Percentiles rank a stretch among this genome's conserved stretches.
Conservation (phyloP, 2,329 filamentous ascomycete genomes). For the Parafenestella ontariensis region DNA sequence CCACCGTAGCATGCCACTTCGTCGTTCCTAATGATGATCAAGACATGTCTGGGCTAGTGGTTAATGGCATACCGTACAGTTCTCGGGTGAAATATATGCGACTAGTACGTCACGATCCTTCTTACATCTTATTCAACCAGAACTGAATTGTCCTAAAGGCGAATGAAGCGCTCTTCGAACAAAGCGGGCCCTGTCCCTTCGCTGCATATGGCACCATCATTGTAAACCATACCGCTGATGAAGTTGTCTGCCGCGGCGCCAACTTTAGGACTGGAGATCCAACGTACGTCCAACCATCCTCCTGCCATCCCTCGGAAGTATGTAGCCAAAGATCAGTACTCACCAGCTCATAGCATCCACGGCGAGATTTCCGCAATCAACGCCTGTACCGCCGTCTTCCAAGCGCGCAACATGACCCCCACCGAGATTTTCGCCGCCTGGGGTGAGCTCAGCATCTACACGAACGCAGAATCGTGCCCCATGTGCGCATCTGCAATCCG, state of each 20-base stretch:
- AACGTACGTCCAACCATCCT: background rate
- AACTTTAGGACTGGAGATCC: constrained; percentile 45
- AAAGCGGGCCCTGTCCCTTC: constrained; percentile 58
- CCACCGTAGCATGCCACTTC: background rate
- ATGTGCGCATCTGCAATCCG: constrained; percentile 66
- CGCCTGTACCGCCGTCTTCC: constrained; percentile 59
- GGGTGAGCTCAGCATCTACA: constrained; percentile 59
- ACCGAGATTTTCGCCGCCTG: background rate
- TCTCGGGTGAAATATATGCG: constrained; percentile 62
- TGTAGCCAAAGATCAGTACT: background rate
- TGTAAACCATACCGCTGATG: constrained; percentile 62
- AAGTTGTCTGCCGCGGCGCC: constrained; percentile 59
- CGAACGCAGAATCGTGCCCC: constrained; percentile 64
- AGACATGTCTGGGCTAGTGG: background rate
- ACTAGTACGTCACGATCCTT: constrained; percentile 53
- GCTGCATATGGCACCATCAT: constrained; percentile 62
- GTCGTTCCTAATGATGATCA: background rate
- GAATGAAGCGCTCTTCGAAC: constrained; percentile 11
- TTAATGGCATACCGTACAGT: constrained; percentile 47
- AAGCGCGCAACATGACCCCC: background rate
- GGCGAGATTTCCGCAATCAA: constrained; percentile 63
- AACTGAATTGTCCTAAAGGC: constrained; percentile 27
- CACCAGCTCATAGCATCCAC: constrained; percentile 12
- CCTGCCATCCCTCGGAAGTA: background rate
- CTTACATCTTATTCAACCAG: background rate